phyloP scores from a whole-genome alignment of 805 yeast genomes.

The Candida xiaguanensis region DNA sequence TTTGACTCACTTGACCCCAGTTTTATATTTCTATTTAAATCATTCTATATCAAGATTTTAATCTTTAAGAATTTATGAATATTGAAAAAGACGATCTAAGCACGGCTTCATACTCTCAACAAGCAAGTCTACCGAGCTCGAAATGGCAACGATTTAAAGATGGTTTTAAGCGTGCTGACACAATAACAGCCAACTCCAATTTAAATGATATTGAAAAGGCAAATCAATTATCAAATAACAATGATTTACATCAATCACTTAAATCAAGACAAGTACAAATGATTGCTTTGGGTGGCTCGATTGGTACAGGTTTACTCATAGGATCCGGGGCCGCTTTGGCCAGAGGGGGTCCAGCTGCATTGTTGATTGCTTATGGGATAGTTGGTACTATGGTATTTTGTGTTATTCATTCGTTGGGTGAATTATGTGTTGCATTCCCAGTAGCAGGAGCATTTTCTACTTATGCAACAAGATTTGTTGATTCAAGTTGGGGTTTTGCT shows the following conservation, averaged over 20 bases:
- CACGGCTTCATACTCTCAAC: not conserved
- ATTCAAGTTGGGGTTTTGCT: constrained; percentile 39
- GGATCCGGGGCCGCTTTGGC: constrained; percentile 43
- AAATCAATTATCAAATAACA: constrained; percentile 30
- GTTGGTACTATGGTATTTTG: constrained; percentile 57
- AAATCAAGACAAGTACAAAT: constrained; percentile 52
- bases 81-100: constrained; percentile 6
- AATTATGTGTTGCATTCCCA: constrained; percentile 50
- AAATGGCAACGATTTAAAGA: constrained; percentile 23
- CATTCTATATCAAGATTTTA: too few species aligned
- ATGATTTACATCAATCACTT: constrained; percentile 41
- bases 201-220: constrained; percentile 32
- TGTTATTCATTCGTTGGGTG: constrained; percentile 64
- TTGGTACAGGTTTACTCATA: constrained; percentile 58
- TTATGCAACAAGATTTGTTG: constrained; percentile 34
- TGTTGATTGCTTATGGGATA: constrained; percentile 52
- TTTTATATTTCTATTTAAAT: not conserved
- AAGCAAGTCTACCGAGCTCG: constrained; percentile 5
- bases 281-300: constrained; percentile 69
- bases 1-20: constrained; percentile 3
- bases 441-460: constrained; percentile 39
- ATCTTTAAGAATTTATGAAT: constrained; percentile 1
- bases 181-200: not conserved
- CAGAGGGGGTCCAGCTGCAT: constrained; percentile 43
- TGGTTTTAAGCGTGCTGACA: constrained; percentile 28